Evolutionary conservation across 2,329 filamentous ascomycete species (phyloP), one percentile per base, ranked within the genome.

Genomic region (Epichloe coenophiala): DNA sequence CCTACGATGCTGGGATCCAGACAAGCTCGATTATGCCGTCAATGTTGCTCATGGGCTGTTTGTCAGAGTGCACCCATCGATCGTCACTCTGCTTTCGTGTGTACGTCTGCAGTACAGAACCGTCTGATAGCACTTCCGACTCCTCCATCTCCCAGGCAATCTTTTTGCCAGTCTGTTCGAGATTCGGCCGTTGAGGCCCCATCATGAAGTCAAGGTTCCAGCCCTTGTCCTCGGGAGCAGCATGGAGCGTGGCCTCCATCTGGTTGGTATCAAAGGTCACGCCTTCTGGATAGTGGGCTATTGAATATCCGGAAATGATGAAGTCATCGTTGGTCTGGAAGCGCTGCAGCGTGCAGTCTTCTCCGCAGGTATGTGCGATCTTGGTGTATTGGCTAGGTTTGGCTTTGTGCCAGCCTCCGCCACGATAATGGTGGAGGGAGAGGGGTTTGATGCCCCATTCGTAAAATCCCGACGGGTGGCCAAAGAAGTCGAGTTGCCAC

Each of bases 341-440:
- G 39, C 79, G 73, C 57, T 77, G 73, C 51, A 83, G 64, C 21
- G 74, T 72, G 60, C 79, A 82, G 55, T 81, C 77, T 60, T 77
- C 75, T 35, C 80, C 79, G 56, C 79, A 83, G 13, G 78, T 68
- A 52, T 78, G 71, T 6, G 78, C 72, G 33, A 82, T 69, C 58
- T 77, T 75, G 56, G 75, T 72, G 60, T 79, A 73, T 54, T 78
- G 73, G 58, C 72, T 72, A 47, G 80, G 77, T 51, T 70, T 68
- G 36, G 74, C 74, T 21, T 63, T 60, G 62, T 79, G 76, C 76
- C 76, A 80, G 50, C 74, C 71, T 42, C 75, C 74, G 45, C 77
- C 76, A 58, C 80, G 80, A 70, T 80, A 83, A 66, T 83, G 79
- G 63, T 83, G 80, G 21, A 83, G 70, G 7, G 76, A 80, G 21